phyloP scores from a whole-genome alignment of 1,139 yeast species.

The Waltiozyma solani region DNA sequence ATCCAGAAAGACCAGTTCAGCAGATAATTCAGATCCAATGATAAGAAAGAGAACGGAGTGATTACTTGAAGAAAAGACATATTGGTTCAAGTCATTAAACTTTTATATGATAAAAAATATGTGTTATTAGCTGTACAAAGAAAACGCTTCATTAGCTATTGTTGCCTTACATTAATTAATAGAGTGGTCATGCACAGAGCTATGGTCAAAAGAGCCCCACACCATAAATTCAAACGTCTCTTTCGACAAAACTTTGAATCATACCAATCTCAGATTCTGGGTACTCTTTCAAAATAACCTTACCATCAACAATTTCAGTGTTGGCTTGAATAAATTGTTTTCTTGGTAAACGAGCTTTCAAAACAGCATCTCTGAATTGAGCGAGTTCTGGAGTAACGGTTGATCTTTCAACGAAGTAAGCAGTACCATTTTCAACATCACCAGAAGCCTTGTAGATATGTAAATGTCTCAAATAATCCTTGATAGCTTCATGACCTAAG shows the following conservation, averaged over 20 bases:
- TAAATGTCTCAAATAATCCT: slow-evolving; percentile 58
- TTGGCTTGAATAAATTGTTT: slow-evolving; percentile 80
- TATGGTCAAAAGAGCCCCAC: too few relatives aligned
- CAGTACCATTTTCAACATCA: slow-evolving; percentile 52
- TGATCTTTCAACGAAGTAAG: slow-evolving; percentile 56
- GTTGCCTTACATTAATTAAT: neutral
- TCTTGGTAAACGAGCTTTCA: slow-evolving; percentile 69
- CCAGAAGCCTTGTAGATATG: slow-evolving; percentile 77
- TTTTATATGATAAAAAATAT: too few relatives aligned
- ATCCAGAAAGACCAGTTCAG: too few relatives aligned
- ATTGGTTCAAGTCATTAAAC: too few relatives aligned
- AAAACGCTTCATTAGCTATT: too few relatives aligned
- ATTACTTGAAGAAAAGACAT: too few relatives aligned
- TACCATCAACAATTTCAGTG: slow-evolving; percentile 34
- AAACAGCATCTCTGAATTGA: slow-evolving; percentile 54
- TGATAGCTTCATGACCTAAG: slow-evolving; percentile 64
- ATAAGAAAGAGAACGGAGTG: too few relatives aligned
- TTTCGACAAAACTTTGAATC: slow-evolving; percentile 67
- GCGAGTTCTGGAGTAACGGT: slow-evolving; percentile 55
- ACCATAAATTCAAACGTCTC: slow-evolving; percentile 28
- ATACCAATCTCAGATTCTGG: slow-evolving; percentile 67
- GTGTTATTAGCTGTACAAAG: too few relatives aligned
- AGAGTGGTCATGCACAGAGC: neutral
- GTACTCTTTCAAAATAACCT: slow-evolving; percentile 57
- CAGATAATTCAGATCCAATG: too few relatives aligned